phyloP scores from a whole-genome alignment of 441 rosid genomes.

The Adansonia rubrostipa region DNA sequence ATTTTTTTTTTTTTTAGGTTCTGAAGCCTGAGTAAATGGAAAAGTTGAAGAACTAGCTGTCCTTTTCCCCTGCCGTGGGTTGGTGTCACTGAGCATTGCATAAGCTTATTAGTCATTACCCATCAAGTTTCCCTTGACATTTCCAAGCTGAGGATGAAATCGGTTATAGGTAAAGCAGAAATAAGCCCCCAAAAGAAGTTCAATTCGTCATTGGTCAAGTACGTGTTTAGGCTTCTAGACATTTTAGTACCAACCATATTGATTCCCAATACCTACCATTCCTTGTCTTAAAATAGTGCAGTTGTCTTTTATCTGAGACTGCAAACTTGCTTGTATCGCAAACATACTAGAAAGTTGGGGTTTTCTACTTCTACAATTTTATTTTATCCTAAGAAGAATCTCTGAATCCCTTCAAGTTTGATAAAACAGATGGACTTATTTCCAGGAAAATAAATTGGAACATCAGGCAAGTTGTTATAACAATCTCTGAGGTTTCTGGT shows the following conservation, averaged over 20 bases:
- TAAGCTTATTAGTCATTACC: no score
- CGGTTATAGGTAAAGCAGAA: no score
- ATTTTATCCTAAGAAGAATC: background rate
- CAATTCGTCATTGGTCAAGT: background rate
- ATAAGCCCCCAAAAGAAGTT: no score
- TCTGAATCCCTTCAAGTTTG: background rate
- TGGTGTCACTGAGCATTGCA: no score
- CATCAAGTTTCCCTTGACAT: no score
- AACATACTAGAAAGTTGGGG: background rate
- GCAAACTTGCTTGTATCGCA: background rate
- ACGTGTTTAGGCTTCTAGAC: background rate
- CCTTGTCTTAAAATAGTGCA: background rate
- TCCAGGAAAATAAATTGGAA: background rate
- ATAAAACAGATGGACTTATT: no score
- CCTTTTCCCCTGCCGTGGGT: no score
- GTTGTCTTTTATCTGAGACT: background rate
- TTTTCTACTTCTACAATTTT: background rate
- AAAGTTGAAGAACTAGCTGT: no score
- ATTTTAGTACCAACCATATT: background rate
- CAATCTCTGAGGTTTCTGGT: background rate
- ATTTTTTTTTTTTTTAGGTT: no score
- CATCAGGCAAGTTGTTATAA: no score
- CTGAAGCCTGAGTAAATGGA: no score
- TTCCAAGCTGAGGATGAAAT: no score
- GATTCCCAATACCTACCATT: background rate